These are phyloP conservation scores for Emmonsiellopsis sp. DNA, from an alignment of 2,329 filamentous ascomycete species.

Conservation along the genomic window DNA sequence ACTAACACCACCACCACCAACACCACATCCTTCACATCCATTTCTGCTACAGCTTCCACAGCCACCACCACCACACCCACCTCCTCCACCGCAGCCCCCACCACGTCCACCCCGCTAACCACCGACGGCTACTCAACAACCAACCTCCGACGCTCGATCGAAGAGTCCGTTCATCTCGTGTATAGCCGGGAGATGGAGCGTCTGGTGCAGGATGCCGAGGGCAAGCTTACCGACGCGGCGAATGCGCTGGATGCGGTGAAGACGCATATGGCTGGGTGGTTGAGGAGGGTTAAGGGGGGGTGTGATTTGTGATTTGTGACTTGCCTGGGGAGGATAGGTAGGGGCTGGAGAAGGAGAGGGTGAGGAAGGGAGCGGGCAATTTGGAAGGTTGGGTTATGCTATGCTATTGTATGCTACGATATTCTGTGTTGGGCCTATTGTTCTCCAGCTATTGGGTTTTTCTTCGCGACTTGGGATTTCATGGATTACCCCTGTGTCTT, in stretches of 20 bases:
- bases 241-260: constrained; percentile 15
- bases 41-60: not conserved
- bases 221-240: constrained; percentile 43
- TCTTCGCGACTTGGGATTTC: no score
- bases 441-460: no score
- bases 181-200: constrained; percentile 50
- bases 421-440: no score
- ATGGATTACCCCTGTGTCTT: no score
- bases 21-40: not conserved
- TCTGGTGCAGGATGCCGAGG: constrained; percentile 48
- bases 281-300: not conserved
- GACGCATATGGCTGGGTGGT: constrained; percentile 16
- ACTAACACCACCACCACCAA: not conserved
- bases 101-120: not conserved
- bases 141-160: constrained; percentile 15
- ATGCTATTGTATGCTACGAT: no score
- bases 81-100: not conserved
- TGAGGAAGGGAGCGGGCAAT: no score
- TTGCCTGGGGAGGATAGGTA: no score
- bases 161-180: constrained; percentile 37
- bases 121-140: constrained; percentile 3
- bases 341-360: no score
- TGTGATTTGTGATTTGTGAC: no score
- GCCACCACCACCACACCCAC: not conserved
- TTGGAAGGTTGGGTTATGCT: no score